Evolutionary conservation across 2,329 filamentous ascomycete species (phyloP).

Genomic region (Clonostachys rosea): DNA sequence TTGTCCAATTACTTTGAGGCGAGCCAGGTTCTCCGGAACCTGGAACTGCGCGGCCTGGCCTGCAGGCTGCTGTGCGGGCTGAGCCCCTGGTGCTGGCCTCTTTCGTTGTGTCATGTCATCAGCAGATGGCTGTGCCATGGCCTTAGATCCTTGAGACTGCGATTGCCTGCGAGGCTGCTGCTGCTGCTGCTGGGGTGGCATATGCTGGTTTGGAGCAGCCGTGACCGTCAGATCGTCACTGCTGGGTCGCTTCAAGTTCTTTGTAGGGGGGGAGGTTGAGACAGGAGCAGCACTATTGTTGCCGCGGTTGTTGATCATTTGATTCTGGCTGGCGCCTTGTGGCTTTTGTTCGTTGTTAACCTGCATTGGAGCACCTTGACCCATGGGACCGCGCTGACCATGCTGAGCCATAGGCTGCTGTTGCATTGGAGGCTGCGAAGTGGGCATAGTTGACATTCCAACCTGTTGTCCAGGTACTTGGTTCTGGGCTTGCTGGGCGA

Average conservation of each 20-base stretch:
- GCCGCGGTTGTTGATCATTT: conserved; percentile 4
- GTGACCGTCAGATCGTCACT: conserved; percentile 24
- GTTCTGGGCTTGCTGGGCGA: conserved; percentile 18
- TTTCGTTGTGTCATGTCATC: too few species aligned
- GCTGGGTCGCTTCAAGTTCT: conserved; percentile 46
- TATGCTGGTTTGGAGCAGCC: conserved; percentile 12
- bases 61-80: conserved; percentile 5
- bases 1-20: conserved; percentile 25
- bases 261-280: conserved; percentile 28
- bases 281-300: conserved; percentile 2
- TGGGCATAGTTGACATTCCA: conserved; percentile 22
- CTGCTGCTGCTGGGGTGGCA: conserved; percentile 3
- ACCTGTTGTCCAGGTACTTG: conserved; percentile 27
- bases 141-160: too few species aligned
- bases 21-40: conserved; percentile 15
- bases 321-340: conserved; percentile 1
- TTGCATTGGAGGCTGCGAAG: conserved; percentile 21
- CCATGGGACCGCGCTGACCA: neutral
- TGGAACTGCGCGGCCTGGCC: conserved; percentile 7
- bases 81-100: conserved; percentile 1
- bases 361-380: neutral
- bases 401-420: conserved; percentile 5
- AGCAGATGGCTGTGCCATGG: too few species aligned
- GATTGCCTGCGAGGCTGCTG: neutral
- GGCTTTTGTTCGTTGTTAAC: neutral